phyloP scores from a whole-genome alignment of 1,284 basidiomycete species.

The Heterobasidion annosum region DNA sequence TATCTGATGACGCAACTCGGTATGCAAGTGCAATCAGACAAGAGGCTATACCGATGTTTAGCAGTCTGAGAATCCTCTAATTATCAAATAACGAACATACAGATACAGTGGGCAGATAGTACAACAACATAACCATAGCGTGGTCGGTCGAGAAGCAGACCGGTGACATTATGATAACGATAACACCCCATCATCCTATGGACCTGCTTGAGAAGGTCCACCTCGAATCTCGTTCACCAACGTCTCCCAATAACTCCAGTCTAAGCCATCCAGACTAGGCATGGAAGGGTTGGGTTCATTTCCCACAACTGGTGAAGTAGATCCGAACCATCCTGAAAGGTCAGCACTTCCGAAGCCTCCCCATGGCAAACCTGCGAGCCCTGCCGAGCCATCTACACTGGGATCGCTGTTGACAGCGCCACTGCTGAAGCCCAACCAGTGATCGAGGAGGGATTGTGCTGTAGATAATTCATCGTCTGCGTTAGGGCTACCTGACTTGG shows the following conservation, averaged over 20 bases:
- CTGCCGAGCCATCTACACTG: slow-evolving; percentile 47
- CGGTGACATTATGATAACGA: not conserved
- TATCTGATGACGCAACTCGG: not conserved
- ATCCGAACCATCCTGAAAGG: slow-evolving; percentile 50
- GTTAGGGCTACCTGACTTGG: slow-evolving; percentile 54
- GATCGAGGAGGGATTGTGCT: slow-evolving; percentile 68
- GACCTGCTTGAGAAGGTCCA: slow-evolving; percentile 23
- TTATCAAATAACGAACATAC: not conserved
- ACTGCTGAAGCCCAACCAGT: slow-evolving; percentile 55
- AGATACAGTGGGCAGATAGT: not conserved
- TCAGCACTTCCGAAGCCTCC: slow-evolving; percentile 49
- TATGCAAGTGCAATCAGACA: too few relatives aligned
- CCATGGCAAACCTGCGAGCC: slow-evolving; percentile 48
- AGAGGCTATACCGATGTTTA: too few relatives aligned
- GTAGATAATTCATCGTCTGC: slow-evolving; percentile 60
- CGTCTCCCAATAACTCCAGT: slow-evolving; percentile 78
- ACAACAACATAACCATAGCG: not conserved
- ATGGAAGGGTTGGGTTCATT: slow-evolving; percentile 16
- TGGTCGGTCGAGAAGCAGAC: not conserved
- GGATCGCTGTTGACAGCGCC: slow-evolving; percentile 51
- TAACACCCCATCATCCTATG: not conserved
- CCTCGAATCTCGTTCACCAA: slow-evolving; percentile 69
- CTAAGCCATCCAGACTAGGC: slow-evolving; percentile 50
- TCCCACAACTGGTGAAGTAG: slow-evolving; percentile 14
- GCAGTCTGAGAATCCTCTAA: too few relatives aligned